Percentiles rank a stretch among this genome's conserved stretches.
These are phyloP conservation scores for Eucalyptus erythrocorys DNA, from an alignment of 345 rosid species.

Conservation along the genomic window DNA sequence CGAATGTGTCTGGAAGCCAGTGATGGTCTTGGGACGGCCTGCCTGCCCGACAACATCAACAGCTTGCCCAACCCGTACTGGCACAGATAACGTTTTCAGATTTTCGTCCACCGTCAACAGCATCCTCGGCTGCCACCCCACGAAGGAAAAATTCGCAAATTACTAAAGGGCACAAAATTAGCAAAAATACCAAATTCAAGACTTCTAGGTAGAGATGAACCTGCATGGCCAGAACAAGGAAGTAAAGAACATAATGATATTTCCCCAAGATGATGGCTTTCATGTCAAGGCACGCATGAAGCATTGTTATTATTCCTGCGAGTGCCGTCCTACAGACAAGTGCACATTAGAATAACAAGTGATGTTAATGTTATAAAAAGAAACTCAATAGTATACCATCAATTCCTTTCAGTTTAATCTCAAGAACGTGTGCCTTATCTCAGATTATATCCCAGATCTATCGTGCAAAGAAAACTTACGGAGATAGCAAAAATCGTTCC, in stretches of 20 bases:
- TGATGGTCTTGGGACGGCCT: constrained; percentile 91
- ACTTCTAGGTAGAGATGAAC: constrained; percentile 9
- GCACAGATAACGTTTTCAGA: constrained; percentile 72
- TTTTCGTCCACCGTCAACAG: constrained; percentile 75
- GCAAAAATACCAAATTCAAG: neutral
- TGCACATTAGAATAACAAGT: neutral
- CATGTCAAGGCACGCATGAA: constrained; percentile 91
- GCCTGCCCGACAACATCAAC: constrained; percentile 98
- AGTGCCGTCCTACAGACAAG: constrained; percentile 54
- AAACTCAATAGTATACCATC: neutral
- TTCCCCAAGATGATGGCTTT: constrained; percentile 72
- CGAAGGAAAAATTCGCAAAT: neutral
- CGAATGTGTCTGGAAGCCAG: constrained; percentile 95
- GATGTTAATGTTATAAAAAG: neutral
- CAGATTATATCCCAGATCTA: neutral
- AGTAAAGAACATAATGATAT: constrained; percentile 85
- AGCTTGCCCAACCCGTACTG: constrained; percentile 92
- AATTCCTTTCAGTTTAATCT: neutral
- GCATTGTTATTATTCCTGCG: constrained; percentile 73
- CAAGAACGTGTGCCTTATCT: neutral
- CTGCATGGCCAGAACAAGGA: constrained; percentile 94
- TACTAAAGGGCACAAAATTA: neutral
- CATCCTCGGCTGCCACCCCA: constrained; percentile 75
- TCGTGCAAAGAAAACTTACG: constrained; percentile 32
- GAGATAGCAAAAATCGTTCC: constrained; percentile 76